Conservation (phyloP, 768 basidiomycete genomes). For the Podaxis sp. region DNA sequence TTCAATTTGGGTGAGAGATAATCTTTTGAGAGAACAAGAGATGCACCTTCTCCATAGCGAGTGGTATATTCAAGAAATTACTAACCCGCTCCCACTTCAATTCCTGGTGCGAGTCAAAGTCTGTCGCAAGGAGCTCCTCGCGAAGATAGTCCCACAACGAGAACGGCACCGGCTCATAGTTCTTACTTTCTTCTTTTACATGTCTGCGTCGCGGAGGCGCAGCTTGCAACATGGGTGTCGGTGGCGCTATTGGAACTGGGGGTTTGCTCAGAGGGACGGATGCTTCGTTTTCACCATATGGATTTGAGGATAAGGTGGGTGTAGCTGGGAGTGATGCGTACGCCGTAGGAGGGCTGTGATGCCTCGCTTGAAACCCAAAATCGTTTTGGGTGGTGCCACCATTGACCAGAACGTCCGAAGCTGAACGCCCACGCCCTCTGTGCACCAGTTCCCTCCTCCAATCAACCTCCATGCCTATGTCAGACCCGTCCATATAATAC, state of each 20-base stretch:
- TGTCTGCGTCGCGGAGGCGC: slow-evolving; percentile 19
- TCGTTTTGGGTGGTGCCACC: not conserved
- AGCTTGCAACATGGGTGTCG: slow-evolving; percentile 16
- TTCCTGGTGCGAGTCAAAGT: slow-evolving; percentile 92
- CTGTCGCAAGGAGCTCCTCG: slow-evolving; percentile 86
- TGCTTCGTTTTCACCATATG: slow-evolving; percentile 18
- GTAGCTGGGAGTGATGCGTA: slow-evolving; percentile 76
- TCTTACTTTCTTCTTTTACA: not conserved
- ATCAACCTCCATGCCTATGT: not conserved
- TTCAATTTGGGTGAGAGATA: not conserved
- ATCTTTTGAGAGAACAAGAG: not conserved
- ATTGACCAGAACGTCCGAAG: not conserved
- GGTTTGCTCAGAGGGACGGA: slow-evolving; percentile 29
- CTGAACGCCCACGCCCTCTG: not conserved
- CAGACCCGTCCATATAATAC: slow-evolving; percentile 7
- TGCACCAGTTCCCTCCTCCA: slow-evolving; percentile 3
- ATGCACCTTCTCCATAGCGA: slow-evolving; percentile 91
- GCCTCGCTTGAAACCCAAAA: not conserved
- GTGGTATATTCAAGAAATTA: slow-evolving; percentile 90
- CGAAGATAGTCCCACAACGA: slow-evolving; percentile 91
- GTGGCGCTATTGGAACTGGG: slow-evolving; percentile 14
- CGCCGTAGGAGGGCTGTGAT: slow-evolving; percentile 33
- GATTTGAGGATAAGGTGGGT: slow-evolving; percentile 51
- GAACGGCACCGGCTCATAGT: slow-evolving; percentile 42
- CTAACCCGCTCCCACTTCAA: slow-evolving; percentile 94